Evolutionary conservation across 1,284 basidiomycete species (phyloP).

Genomic region (Boletus subluridellus): DNA sequence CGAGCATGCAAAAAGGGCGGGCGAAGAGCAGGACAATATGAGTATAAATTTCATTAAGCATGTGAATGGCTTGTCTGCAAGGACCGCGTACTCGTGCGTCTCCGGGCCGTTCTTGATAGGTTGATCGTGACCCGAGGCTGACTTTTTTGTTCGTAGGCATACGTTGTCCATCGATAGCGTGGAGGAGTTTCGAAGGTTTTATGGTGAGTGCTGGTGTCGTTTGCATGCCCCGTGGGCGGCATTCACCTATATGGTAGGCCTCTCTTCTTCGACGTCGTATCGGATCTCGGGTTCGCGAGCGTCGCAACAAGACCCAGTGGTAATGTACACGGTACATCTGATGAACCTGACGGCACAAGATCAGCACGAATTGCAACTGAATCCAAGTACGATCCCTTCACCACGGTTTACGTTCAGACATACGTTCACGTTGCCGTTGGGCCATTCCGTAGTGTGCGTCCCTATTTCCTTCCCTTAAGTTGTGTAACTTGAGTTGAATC

Average conservation of each 20-base stretch:
- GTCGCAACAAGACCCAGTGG: slow-evolving; percentile 23
- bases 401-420: slow-evolving; percentile 30
- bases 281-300: slow-evolving; percentile 16
- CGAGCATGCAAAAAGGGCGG: slow-evolving; percentile 4
- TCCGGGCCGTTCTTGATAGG: neutral
- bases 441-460: slow-evolving; percentile 38
- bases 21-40: slow-evolving; percentile 13
- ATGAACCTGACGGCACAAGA: slow-evolving; percentile 43
- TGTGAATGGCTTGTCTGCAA: slow-evolving; percentile 21
- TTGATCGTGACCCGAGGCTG: neutral
- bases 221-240: neutral
- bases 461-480: neutral
- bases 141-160: slow-evolving; percentile 15
- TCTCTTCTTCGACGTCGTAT: slow-evolving; percentile 4
- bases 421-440: slow-evolving; percentile 37
- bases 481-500: neutral
- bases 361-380: slow-evolving; percentile 40
- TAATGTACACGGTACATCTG: slow-evolving; percentile 36
- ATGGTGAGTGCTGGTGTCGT: neutral
- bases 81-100: slow-evolving; percentile 16
- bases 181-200: slow-evolving; percentile 1
- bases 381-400: slow-evolving; percentile 37
- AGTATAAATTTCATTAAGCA: slow-evolving; percentile 27
- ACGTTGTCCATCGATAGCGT: slow-evolving; percentile 12
- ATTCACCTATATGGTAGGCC: neutral